Evolutionary conservation across 345 rosid genomes (phyloP), one percentile per base, ranked within the genome.

Genomic region (Boechera divaricarpa): DNA sequence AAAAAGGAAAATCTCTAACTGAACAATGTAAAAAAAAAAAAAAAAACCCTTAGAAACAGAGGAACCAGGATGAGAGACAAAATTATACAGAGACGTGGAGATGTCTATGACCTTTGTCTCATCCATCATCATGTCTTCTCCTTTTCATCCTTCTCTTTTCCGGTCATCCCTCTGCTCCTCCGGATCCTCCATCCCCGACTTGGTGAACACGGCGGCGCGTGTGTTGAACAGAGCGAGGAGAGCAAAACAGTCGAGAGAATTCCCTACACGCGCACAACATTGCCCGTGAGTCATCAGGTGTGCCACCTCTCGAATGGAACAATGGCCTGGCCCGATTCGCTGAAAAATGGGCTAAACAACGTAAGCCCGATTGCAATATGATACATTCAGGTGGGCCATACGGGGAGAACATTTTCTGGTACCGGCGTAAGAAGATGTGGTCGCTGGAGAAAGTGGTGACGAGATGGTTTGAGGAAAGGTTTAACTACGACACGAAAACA

Each of bases 401-500:
- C 41, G 88, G 93, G 1, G 88, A 86, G 79, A 86, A 88, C 58
- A 11, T 85, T 4, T 84, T 85, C 71, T 86, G 88, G 90, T 79
- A 83, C 16, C 67, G 66, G 5, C 6, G n/a, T 6, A 10, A 11
- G 31, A 66, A 15, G 41, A 15, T 3, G 33, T 86, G 90, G 89
- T 68, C 79, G 6, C 80, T 81, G 33, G 38, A 6, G 2, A 52
- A 31, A 55, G 69, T 85, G 39, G 90, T 85, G 61, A 52, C 33
- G 8, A 47, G 32, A 8, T 88, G 90, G 93, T 81, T 36, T 4
- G 56, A 51, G 0, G 88, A 88, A 77, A 33, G 42, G 35, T 12
- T 62, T n/a, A 32, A 67, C 53, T 86, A 73, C 16, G n/a, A 86
- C n/a, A 13, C 1, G 0, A 38, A 5, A 10, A 24, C 48, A 0